Conservation (phyloP, 1,284 basidiomycete species). For the Malassezia japonica region DNA sequence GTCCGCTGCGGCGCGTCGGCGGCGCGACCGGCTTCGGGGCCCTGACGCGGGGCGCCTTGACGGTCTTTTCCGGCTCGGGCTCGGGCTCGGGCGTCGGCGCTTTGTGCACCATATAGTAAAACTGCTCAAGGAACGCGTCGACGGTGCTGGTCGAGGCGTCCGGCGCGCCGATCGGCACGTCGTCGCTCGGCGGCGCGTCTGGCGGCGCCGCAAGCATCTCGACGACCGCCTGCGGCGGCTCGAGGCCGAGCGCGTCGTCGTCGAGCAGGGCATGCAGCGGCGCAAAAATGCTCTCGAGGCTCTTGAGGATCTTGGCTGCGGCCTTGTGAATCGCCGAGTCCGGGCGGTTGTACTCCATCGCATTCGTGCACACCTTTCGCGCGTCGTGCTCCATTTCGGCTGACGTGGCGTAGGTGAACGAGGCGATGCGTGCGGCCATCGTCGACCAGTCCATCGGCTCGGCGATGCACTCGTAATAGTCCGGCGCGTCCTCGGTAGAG, state of each 20-base stretch:
- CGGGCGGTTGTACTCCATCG: conserved; percentile 72
- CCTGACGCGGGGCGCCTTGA: background rate
- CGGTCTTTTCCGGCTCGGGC: background rate
- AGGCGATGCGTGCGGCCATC: conserved; percentile 58
- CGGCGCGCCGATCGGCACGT: background rate
- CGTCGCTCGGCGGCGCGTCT: conserved; percentile 5
- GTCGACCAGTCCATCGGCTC: conserved; percentile 78
- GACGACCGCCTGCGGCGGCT: conserved; percentile 24
- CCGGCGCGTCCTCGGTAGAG: conserved; percentile 68
- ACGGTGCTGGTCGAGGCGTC: conserved; percentile 12
- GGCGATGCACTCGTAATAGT: conserved; percentile 80
- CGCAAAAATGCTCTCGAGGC: conserved; percentile 53
- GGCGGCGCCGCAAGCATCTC: conserved; percentile 23
- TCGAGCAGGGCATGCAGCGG: conserved; percentile 46
- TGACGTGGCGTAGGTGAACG: conserved; percentile 66
- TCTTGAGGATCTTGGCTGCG: conserved; percentile 61
- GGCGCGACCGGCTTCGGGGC: background rate
- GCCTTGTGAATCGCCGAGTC: conserved; percentile 65
- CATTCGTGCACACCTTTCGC: conserved; percentile 72
- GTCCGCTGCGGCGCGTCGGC: background rate
- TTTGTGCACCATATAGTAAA: conserved; percentile 14
- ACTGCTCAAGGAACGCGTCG: conserved; percentile 13
- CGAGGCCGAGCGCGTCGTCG: conserved; percentile 20
- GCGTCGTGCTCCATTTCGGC: conserved; percentile 74
- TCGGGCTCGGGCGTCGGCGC: conserved; percentile 15